Conservation (phyloP, 495 filamentous ascomycete genomes). For the Talaromyces liani region DNA sequence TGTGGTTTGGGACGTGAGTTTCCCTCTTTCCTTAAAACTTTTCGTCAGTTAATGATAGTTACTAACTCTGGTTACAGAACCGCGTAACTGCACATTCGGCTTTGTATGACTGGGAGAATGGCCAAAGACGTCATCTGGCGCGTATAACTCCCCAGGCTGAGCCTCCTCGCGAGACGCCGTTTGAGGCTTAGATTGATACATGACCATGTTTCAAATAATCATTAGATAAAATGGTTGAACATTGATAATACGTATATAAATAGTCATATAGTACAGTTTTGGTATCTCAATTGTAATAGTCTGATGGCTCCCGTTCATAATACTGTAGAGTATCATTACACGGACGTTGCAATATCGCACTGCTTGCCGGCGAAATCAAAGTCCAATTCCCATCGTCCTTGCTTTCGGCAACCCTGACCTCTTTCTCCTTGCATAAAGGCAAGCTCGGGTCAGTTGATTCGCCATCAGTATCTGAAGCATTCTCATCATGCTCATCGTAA, state of each 20-base stretch:
- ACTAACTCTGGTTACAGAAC: conserved; percentile 39
- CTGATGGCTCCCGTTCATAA: background rate
- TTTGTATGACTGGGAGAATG: conserved; percentile 73
- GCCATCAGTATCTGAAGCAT: background rate
- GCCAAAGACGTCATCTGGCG: conserved; percentile 71
- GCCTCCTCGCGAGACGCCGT: conserved; percentile 54
- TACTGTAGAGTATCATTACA: conserved; percentile 14
- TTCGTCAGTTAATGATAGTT: background rate
- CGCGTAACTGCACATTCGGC: conserved; percentile 71
- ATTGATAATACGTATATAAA: background rate
- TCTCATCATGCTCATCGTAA: background rate
- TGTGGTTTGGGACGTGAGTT: conserved; percentile 54
- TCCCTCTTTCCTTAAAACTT: background rate
- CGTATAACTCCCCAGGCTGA: conserved; percentile 83
- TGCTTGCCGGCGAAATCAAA: background rate
- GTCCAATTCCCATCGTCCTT: conserved; percentile 1
- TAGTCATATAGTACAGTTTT: background rate
- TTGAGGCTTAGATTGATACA: conserved; percentile 34
- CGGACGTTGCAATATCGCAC: background rate
- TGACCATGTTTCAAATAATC: background rate
- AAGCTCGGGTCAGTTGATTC: background rate
- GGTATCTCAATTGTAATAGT: background rate
- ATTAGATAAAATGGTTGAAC: background rate
- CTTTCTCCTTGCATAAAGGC: background rate
- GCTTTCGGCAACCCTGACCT: background rate